Conservation (phyloP, 495 filamentous ascomycete species). For the Neurospora hispaniola region DNA sequence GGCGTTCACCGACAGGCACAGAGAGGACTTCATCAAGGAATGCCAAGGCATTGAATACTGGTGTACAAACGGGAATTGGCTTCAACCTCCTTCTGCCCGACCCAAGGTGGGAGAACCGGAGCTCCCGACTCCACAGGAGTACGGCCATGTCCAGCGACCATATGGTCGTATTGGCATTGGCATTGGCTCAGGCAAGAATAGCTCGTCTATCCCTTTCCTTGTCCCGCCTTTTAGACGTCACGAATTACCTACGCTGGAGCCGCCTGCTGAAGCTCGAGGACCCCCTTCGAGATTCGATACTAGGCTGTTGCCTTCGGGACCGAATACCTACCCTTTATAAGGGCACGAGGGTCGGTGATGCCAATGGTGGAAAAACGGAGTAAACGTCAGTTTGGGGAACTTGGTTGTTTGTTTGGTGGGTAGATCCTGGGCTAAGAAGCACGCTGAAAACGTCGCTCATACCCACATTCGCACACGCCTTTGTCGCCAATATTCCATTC, state of each 20-base stretch:
- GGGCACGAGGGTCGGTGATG: neutral
- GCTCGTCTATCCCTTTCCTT: neutral
- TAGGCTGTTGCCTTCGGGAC: neutral
- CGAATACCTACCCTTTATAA: neutral
- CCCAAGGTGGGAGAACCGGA: neutral
- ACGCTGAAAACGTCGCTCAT: neutral
- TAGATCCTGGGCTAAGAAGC: neutral
- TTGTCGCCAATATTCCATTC: neutral
- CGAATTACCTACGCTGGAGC: neutral
- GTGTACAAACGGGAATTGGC: neutral
- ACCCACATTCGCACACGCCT: neutral
- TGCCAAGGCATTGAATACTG: neutral
- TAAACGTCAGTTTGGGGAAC: neutral
- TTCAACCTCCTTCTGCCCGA: neutral
- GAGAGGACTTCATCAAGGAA: neutral
- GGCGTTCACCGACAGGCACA: neutral
- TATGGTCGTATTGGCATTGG: neutral
- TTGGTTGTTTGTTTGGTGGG: neutral
- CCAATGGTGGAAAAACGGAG: neutral
- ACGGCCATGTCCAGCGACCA: neutral
- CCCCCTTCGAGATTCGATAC: neutral
- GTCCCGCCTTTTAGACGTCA: neutral
- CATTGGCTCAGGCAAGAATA: neutral
- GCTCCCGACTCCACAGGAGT: neutral
- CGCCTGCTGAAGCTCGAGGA: neutral